These are phyloP conservation scores for Diaporthe longicolla DNA, from an alignment of 2,329 filamentous ascomycete species.

Conservation along the genomic window DNA sequence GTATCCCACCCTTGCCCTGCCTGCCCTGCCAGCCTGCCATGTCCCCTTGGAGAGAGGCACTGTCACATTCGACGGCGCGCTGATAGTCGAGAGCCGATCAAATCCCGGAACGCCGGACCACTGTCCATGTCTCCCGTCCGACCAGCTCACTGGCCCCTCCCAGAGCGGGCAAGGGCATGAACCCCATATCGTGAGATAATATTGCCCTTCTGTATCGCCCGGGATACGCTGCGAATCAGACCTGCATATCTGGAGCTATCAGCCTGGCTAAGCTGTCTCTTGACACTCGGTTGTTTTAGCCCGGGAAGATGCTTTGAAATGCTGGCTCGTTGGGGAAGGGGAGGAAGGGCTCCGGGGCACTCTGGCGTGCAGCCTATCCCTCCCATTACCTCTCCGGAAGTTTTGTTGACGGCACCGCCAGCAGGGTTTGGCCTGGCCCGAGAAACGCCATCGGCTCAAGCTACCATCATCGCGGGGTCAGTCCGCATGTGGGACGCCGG, in stretches of 20 bases:
- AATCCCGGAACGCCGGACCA: slow-evolving; percentile 32
- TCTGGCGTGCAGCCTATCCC: background rate
- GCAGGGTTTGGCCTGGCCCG: slow-evolving; percentile 18
- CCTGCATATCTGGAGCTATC: slow-evolving; percentile 11
- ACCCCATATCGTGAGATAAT: slow-evolving; percentile 5
- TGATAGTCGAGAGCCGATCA: slow-evolving; percentile 20
- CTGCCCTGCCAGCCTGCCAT: too few species aligned
- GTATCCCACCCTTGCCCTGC: too few species aligned
- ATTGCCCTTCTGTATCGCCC: slow-evolving; percentile 1
- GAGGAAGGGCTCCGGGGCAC: background rate
- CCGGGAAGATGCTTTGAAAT: background rate
- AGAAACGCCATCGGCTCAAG: background rate
- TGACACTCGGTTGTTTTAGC: slow-evolving; percentile 6
- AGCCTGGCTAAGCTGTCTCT: background rate
- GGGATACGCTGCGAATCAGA: slow-evolving; percentile 28
- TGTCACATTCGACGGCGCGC: slow-evolving; percentile 28
- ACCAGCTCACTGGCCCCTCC: slow-evolving; percentile 16
- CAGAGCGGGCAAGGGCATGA: slow-evolving; percentile 3
- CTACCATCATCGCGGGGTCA: slow-evolving; percentile 2
- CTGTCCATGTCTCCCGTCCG: slow-evolving; percentile 20
- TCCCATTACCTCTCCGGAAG: background rate
- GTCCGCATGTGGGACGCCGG: background rate
- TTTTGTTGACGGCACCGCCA: slow-evolving; percentile 16
- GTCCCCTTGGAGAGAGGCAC: background rate
- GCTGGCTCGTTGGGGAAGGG: background rate